Evolutionary conservation across 768 basidiomycete genomes (phyloP), one percentile per base, ranked within the genome.

Genomic region (Boletus rubropictus): DNA sequence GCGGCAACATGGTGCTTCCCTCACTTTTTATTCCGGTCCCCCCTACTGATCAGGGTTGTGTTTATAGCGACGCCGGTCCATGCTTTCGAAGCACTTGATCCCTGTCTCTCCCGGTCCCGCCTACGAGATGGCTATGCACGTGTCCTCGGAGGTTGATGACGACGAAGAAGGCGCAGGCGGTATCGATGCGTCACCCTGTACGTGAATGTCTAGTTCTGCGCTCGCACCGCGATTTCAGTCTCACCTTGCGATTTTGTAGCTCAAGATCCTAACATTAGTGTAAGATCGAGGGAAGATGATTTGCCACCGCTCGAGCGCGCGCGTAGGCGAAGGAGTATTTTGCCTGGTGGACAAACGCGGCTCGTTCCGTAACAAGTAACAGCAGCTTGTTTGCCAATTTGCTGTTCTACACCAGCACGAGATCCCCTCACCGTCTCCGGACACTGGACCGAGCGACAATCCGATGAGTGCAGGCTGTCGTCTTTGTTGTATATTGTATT

Each of bases 221-320:
- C 46, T 7, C 38, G 17, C 20, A 29, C 27, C 42, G 48, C 58
- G 2, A 28, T 14, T 29, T 12, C 10, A 7, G 65, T 48, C 39
- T 44, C 15, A 51, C 32, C 44, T 28, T 4, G 15, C 22, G 7
- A 24, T 39, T 5, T 24, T 12, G 6, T 14, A 60, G 52, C 44
- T 35, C 61, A 62, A 50, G 65, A 67, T 29, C 53, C 46, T 6
- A 67, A 63, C 35, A 7, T 36, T 1, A 66, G 66, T 35, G 50
- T 51, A 15, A 48, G 49, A 20, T 46, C 58, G 37, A 53, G 52
- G 74, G 78, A 76, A 29, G 80, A 83, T 27, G 74, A 77, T 47
- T 55, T 89, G 22, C 73, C 85, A 5, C 86, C 86, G 1, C 67
- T 89, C 29, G 86, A 89, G 64, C 75, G 77, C 54, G 86, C 84